Percentiles rank a stretch among this genome's conserved stretches.
phyloP scores from a whole-genome alignment of 306 rosid genomes.

The Sphenostylis stenocarpa region DNA sequence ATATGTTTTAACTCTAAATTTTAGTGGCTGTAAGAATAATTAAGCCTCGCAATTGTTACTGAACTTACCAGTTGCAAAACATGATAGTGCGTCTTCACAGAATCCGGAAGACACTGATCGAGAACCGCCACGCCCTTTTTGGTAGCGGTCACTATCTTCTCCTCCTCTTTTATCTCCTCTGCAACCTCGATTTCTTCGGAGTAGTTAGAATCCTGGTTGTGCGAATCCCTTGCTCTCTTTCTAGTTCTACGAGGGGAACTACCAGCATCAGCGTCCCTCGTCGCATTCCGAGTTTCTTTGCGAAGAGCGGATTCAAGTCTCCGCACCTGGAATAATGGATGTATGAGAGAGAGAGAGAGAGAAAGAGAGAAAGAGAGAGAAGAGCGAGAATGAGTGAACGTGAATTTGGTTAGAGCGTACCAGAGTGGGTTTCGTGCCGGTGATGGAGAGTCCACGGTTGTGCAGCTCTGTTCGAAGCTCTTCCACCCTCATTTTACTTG shows the following conservation, averaged over 20 bases:
- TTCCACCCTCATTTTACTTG: slow-evolving; percentile 67
- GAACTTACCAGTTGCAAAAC: slow-evolving; percentile 74
- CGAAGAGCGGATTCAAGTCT: slow-evolving; percentile 64
- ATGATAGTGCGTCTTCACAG: slow-evolving; percentile 70
- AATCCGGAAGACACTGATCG: slow-evolving; percentile 87
- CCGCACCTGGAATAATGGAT: slow-evolving; percentile 47
- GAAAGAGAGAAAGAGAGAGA: no score
- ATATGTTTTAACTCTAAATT: no score
- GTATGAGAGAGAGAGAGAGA: background rate
- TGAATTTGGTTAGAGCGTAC: slow-evolving; percentile 22
- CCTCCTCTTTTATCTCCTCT: slow-evolving; percentile 43
- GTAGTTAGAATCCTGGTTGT: slow-evolving; percentile 32
- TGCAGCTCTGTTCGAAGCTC: slow-evolving; percentile 67
- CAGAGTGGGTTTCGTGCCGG: slow-evolving; percentile 76
- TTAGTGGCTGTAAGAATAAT: no score
- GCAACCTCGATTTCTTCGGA: slow-evolving; percentile 30
- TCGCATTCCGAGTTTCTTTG: slow-evolving; percentile 31
- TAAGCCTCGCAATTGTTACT: background rate
- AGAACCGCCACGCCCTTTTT: slow-evolving; percentile 86
- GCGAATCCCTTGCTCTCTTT: slow-evolving; percentile 53
- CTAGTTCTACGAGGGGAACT: slow-evolving; percentile 28
- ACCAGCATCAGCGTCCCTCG: slow-evolving; percentile 15
- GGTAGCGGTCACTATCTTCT: slow-evolving; percentile 75
- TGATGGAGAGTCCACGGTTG: slow-evolving; percentile 66
- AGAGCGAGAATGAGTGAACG: background rate